Percentiles rank a stretch among this genome's conserved stretches.
phyloP scores from a whole-genome alignment of 179 eudicot species.

The Camellia oleifera region DNA sequence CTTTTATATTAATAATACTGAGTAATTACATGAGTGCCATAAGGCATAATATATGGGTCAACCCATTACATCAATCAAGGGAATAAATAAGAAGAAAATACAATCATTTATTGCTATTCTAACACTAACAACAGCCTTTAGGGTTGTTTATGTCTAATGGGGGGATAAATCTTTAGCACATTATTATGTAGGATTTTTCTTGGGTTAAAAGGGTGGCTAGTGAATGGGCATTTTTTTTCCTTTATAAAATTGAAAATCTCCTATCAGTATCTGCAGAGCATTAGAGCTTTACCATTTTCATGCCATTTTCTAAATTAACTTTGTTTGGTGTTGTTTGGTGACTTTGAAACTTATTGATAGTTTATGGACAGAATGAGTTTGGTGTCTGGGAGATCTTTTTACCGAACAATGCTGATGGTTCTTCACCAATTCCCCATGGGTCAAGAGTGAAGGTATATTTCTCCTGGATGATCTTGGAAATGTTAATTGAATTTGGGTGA shows the following conservation, averaged over 20 bases:
- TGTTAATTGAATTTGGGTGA: background rate
- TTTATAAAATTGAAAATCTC: background rate
- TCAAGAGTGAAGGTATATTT: conserved; percentile 86
- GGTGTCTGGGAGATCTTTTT: conserved; percentile 98
- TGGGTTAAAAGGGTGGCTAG: background rate
- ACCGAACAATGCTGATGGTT: conserved; percentile 94
- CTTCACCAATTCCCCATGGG: conserved; percentile 92
- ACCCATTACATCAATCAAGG: too few species aligned
- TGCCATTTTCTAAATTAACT: background rate
- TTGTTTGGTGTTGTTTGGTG: background rate
- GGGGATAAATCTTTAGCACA: background rate
- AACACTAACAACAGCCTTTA: too few species aligned
- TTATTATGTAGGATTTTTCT: background rate
- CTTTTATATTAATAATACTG: too few species aligned
- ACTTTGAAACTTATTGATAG: conserved; percentile 7
- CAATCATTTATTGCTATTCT: too few species aligned
- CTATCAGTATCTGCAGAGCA: background rate
- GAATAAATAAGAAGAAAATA: too few species aligned
- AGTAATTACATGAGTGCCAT: too few species aligned
- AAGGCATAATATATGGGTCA: too few species aligned
- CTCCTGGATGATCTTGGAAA: conserved; percentile 6
- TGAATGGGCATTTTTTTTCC: background rate
- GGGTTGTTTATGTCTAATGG: background rate
- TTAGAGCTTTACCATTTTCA: background rate
- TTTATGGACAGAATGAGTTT: conserved; percentile 72